Evolutionary conservation across 2,329 filamentous ascomycete species (phyloP).

Genomic region (Talaromyces sp.): DNA sequence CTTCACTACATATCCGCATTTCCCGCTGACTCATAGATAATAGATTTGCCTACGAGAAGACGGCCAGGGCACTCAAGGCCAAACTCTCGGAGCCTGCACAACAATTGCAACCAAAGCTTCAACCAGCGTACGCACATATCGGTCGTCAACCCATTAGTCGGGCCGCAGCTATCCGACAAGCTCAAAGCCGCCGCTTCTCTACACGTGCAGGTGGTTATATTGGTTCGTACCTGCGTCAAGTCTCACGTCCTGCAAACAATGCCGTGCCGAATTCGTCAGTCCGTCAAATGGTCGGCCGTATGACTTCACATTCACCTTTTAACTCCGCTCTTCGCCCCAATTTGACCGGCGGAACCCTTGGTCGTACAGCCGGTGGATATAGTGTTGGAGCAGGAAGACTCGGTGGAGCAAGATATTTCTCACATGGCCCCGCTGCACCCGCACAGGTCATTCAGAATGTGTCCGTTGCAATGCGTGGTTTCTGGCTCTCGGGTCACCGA

Average conservation of each 20-base stretch:
- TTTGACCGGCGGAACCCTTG: slow-evolving; percentile 79
- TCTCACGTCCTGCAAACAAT: slow-evolving; percentile 47
- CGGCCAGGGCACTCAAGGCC: slow-evolving; percentile 41
- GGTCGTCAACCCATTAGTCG: slow-evolving; percentile 60
- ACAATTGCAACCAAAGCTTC: slow-evolving; percentile 48
- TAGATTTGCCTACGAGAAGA: slow-evolving; percentile 50
- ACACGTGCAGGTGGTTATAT: slow-evolving; percentile 52
- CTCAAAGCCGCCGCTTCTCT: slow-evolving; percentile 62
- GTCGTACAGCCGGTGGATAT: slow-evolving; percentile 88
- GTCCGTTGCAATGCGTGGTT: slow-evolving; percentile 86
- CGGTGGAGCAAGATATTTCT: slow-evolving; percentile 80
- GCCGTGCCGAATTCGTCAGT: slow-evolving; percentile 55
- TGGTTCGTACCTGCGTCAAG: slow-evolving; percentile 47
- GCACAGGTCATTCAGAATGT: slow-evolving; percentile 93
- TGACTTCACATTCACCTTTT: slow-evolving; percentile 77
- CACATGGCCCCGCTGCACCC: slow-evolving; percentile 77
- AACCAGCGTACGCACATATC: slow-evolving; percentile 59
- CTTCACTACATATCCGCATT: neutral
- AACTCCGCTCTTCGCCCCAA: slow-evolving; percentile 86
- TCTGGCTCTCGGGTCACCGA: slow-evolving; percentile 87
- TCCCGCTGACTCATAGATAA: slow-evolving; percentile 1
- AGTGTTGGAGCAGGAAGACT: slow-evolving; percentile 65
- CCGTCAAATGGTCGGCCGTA: slow-evolving; percentile 56
- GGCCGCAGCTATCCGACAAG: slow-evolving; percentile 61
- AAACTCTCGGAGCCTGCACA: slow-evolving; percentile 42